Evolutionary conservation across 192 early-diverging fungal species (phyloP).

Genomic region (Backusella circina): DNA sequence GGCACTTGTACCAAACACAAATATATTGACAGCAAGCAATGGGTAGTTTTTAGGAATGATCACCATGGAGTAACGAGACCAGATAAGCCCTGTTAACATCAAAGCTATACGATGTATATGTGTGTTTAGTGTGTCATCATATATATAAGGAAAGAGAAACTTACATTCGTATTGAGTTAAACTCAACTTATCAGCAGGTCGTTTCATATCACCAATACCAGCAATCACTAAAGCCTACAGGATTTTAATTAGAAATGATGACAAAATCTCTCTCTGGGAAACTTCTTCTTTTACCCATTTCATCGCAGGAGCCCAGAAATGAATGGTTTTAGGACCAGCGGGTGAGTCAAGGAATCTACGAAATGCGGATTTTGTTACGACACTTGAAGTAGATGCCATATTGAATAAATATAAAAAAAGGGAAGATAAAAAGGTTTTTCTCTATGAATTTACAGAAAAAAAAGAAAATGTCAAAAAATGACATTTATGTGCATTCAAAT

Average conservation of each 20-base stretch:
- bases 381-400: slow-evolving; percentile 31
- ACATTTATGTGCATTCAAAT: background rate
- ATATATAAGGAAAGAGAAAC: background rate
- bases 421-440: background rate
- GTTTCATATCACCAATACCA: slow-evolving; percentile 83
- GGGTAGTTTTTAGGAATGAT: slow-evolving; percentile 91
- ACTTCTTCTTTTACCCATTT: slow-evolving; percentile 70
- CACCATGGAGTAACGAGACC: slow-evolving; percentile 91
- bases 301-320: slow-evolving; percentile 93
- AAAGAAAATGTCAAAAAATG: background rate
- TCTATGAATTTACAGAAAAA: background rate
- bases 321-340: slow-evolving; percentile 88
- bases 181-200: slow-evolving; percentile 86
- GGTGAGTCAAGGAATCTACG: slow-evolving; percentile 66
- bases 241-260: too few species aligned
- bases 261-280: too few species aligned
- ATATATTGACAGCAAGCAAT: slow-evolving; percentile 88
- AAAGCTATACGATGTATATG: slow-evolving; percentile 50
- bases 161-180: slow-evolving; percentile 69
- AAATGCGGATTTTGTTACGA: slow-evolving; percentile 52
- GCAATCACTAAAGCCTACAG: slow-evolving; percentile 88
- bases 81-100: slow-evolving; percentile 91
- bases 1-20: slow-evolving; percentile 82
- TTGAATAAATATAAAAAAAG: background rate
- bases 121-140: background rate